phyloP scores from a whole-genome alignment of 1,284 basidiomycete species.

The Ceratobasidium sp. region DNA sequence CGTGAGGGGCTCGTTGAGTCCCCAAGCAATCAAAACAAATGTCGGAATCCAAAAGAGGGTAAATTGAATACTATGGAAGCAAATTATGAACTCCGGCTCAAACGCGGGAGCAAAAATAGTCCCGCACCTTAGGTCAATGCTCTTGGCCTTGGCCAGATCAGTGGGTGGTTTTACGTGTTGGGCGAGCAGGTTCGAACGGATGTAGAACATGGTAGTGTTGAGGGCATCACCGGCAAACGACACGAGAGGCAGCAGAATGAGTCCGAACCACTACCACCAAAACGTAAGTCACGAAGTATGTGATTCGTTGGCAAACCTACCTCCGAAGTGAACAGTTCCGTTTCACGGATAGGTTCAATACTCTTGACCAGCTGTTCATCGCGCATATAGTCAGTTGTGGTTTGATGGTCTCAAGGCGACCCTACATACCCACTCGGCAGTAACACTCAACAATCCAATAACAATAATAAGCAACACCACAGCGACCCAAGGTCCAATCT shows the following conservation, averaged over 20 bases:
- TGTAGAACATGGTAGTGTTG: conserved; percentile 62
- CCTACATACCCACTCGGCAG: conserved; percentile 62
- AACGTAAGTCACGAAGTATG: too few relatives aligned
- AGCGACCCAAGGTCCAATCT: conserved; percentile 67
- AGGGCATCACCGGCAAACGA: conserved; percentile 73
- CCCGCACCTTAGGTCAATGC: conserved; percentile 59
- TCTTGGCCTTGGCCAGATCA: conserved; percentile 62
- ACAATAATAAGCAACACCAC: conserved; percentile 59
- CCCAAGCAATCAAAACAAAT: conserved; percentile 33
- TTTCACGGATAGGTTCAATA: conserved; percentile 61
- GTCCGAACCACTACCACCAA: conserved; percentile 62
- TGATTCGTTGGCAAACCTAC: background rate
- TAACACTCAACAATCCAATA: conserved; percentile 66
- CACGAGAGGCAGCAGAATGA: conserved; percentile 70
- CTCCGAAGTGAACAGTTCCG: conserved; percentile 45
- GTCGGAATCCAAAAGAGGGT: conserved; percentile 40
- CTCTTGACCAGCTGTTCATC: conserved; percentile 61
- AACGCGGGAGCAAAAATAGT: background rate
- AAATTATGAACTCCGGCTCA: background rate
- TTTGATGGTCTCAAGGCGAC: background rate
- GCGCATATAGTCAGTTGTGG: background rate
- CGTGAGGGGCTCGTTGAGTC: conserved; percentile 36
- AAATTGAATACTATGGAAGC: conserved; percentile 37
- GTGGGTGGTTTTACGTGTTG: conserved; percentile 53
- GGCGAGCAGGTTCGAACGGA: conserved; percentile 47